phyloP scores from a whole-genome alignment of 345 rosid genomes.

The Rhodamnia argentea region DNA sequence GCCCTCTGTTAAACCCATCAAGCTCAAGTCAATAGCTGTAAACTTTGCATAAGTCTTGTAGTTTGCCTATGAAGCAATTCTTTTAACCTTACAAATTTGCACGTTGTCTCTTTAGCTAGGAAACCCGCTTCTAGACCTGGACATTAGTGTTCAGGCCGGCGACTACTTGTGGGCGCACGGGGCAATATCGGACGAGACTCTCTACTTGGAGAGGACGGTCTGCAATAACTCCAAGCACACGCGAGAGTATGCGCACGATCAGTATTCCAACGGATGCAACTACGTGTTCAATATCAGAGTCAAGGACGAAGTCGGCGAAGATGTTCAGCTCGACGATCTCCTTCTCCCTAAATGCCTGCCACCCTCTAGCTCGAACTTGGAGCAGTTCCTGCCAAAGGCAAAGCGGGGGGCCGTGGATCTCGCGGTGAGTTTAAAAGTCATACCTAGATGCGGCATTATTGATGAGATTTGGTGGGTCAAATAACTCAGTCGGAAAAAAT shows the following conservation, averaged over 20 bases:
- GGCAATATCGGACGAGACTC: slow-evolving; percentile 23
- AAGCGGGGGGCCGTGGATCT: not conserved
- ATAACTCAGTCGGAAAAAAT: not conserved
- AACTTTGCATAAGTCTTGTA: not conserved
- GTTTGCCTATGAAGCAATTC: not conserved
- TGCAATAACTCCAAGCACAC: slow-evolving; percentile 18
- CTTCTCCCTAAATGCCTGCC: slow-evolving; percentile 13
- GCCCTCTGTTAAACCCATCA: slow-evolving; percentile 6
- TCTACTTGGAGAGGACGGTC: slow-evolving; percentile 11
- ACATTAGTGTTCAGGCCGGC: slow-evolving; percentile 18
- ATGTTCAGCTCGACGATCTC: slow-evolving; percentile 4
- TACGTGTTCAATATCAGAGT: slow-evolving; percentile 7
- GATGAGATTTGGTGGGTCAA: not conserved
- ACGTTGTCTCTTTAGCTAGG: slow-evolving; percentile 16
- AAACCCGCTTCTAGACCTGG: slow-evolving; percentile 30
- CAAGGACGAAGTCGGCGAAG: not conserved
- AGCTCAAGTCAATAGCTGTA: slow-evolving; percentile 26
- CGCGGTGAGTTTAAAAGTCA: not conserved
- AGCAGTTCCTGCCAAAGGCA: not conserved
- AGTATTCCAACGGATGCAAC: slow-evolving; percentile 13
- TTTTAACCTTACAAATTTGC: not conserved
- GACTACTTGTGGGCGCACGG: slow-evolving; percentile 26
- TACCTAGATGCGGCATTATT: not conserved
- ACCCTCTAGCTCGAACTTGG: not conserved
- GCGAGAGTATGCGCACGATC: not conserved